These are phyloP conservation scores for Pseudonitzschia multistriata DNA, from an alignment of 108 stramenopile species.

Conservation along the genomic window DNA sequence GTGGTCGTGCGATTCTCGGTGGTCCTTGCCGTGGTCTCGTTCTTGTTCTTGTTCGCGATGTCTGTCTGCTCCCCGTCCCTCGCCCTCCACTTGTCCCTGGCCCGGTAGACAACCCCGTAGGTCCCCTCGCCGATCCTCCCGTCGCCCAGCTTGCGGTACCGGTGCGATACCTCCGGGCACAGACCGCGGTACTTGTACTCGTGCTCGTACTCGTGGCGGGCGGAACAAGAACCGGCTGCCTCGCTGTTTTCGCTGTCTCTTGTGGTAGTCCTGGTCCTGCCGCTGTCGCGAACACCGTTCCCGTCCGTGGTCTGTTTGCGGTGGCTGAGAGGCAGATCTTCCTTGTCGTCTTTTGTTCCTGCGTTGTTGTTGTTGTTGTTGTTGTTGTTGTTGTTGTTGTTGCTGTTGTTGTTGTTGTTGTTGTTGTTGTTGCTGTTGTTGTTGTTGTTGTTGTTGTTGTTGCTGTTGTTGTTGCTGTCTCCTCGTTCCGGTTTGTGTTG, in stretches of 20 bases:
- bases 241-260: no score
- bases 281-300: no score
- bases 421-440: background rate
- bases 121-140: constrained; percentile 95
- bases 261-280: no score
- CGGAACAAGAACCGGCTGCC: no score
- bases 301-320: no score
- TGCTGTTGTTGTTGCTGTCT: background rate
- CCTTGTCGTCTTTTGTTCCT: no score
- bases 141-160: constrained; percentile 85
- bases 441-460: background rate
- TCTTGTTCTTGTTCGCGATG: background rate
- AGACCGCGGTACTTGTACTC: constrained; percentile 32
- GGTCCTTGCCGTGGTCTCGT: background rate
- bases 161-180: constrained; percentile 64
- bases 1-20: background rate
- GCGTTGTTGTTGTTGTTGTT: background rate
- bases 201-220: no score
- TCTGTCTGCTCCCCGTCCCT: background rate
- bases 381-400: background rate
- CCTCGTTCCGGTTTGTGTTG: no score
- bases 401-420: background rate
- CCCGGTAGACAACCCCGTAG: constrained; percentile 97
- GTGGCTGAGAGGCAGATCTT: background rate
- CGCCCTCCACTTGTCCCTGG: constrained; percentile 52